These are phyloP conservation scores for Apostasia ramifera DNA, from an alignment of 106 monocot species.

Conservation along the genomic window DNA sequence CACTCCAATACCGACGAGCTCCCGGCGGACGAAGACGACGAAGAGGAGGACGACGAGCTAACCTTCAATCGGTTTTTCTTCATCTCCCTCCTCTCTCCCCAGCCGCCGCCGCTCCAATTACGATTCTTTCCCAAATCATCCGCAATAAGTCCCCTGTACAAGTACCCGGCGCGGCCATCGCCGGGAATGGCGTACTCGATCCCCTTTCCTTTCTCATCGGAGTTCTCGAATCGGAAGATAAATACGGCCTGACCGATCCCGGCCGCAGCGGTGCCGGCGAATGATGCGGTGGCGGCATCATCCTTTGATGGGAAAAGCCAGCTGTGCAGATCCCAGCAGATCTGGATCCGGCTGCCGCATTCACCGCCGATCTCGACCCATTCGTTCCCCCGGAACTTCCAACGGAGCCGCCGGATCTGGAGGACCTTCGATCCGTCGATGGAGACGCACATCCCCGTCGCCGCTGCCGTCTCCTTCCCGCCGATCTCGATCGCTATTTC, in stretches of 20 bases:
- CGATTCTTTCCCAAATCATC: conserved; percentile 26
- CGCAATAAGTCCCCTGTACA: not conserved
- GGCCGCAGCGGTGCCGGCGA: not conserved
- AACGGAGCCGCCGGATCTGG: conserved; percentile 40
- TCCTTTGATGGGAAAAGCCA: conserved; percentile 46
- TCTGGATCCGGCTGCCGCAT: conserved; percentile 22
- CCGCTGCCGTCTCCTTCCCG: conserved; percentile 11
- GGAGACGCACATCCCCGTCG: conserved; percentile 19
- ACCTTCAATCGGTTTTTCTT: conserved; percentile 17
- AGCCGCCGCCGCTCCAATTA: conserved; percentile 27
- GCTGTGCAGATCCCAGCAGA: conserved; percentile 76
- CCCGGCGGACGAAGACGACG: conserved; percentile 27
- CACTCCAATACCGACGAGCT: conserved; percentile 74
- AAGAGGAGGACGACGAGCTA: conserved; percentile 41
- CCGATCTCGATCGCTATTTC: conserved; percentile 42
- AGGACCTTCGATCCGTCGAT: conserved; percentile 48
- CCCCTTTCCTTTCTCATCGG: conserved; percentile 2
- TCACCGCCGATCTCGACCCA: conserved; percentile 29
- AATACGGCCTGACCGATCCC: conserved; percentile 41
- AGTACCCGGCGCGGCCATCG: not conserved
- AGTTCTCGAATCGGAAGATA: conserved; percentile 39
- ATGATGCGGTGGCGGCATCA: not conserved
- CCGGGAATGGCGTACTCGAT: not conserved
- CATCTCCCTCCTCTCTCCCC: conserved; percentile 4
- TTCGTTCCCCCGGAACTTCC: conserved; percentile 87